Percentiles rank a stretch among this genome's conserved stretches.
Conservation (phyloP, 1,284 basidiomycete genomes). For the Porodaedalea pini region DNA sequence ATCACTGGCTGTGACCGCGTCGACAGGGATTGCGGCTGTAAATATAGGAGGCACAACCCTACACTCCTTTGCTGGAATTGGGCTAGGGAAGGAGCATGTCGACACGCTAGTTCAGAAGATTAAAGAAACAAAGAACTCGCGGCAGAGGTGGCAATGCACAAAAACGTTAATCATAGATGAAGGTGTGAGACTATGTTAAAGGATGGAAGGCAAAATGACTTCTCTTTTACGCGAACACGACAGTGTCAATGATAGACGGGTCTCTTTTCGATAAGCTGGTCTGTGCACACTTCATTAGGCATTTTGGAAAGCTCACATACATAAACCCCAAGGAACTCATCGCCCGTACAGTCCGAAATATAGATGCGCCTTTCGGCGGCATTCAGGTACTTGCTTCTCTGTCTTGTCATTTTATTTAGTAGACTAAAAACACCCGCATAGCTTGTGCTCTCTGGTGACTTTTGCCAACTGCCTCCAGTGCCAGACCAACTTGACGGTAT, state of each 20-base stretch:
- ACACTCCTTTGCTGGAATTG: conserved; percentile 53
- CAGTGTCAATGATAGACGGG: conserved; percentile 60
- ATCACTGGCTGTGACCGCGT: conserved; percentile 42
- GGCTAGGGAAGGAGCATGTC: conserved; percentile 39
- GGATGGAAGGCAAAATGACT: neutral
- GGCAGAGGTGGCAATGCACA: conserved; percentile 48
- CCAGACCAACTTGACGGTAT: conserved; percentile 42
- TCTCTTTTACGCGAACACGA: conserved; percentile 1
- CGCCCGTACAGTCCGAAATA: conserved; percentile 47
- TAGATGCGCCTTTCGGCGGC: conserved; percentile 61
- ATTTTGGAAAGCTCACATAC: neutral
- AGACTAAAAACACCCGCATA: conserved; percentile 29
- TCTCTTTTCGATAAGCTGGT: conserved; percentile 66
- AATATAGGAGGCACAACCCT: conserved; percentile 55
- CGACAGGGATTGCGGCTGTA: conserved; percentile 49
- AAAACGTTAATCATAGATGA: conserved; percentile 69
- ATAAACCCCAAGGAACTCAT: conserved; percentile 38
- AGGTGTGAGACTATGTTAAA: conserved; percentile 37
- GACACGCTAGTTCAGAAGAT: conserved; percentile 38
- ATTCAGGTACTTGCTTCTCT: conserved; percentile 49
- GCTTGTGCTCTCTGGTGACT: conserved; percentile 87
- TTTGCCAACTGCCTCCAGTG: conserved; percentile 93
- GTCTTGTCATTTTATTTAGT: conserved; percentile 13
- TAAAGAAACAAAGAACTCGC: conserved; percentile 33
- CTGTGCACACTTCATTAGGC: conserved; percentile 29